Conservation (phyloP, 202 grass and related monocot genomes). For the Panicum virgatum region DNA sequence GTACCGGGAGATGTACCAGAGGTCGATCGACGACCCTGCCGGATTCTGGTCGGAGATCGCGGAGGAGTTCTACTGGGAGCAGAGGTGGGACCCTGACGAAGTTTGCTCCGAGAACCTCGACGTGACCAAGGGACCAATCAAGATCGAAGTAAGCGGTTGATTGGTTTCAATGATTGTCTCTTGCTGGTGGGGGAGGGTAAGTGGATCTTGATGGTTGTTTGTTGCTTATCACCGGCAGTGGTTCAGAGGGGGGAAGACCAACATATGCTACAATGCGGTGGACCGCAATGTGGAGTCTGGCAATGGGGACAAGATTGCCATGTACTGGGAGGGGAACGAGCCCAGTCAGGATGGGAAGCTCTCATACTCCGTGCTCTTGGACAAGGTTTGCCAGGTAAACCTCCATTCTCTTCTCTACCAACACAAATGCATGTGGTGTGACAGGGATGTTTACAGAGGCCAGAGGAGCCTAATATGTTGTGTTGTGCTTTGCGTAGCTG, state of each 20-base stretch:
- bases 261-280: conserved; percentile 93
- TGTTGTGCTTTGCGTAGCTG: conserved; percentile 46
- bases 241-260: conserved; percentile 91
- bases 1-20: conserved; percentile 87
- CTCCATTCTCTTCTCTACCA: neutral
- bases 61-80: conserved; percentile 79
- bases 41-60: conserved; percentile 91
- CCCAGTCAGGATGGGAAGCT: conserved; percentile 56
- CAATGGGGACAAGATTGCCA: conserved; percentile 76
- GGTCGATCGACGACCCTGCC: conserved; percentile 76
- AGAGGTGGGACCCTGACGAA: conserved; percentile 81
- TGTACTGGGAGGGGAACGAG: conserved; percentile 96
- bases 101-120: conserved; percentile 84
- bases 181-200: neutral
- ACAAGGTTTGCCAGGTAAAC: conserved; percentile 96
- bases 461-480: conserved; percentile 3
- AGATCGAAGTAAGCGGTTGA: conserved; percentile 64
- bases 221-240: conserved; percentile 57
- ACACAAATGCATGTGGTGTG: conserved; percentile 1
- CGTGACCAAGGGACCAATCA: conserved; percentile 68
- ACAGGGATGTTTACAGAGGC: neutral
- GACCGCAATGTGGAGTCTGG: conserved; percentile 76
- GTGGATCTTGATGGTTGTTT: conserved; percentile 5
- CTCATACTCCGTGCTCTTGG: conserved; percentile 76
- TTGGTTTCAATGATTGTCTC: neutral